Conservation (phyloP, 192 early-diverging fungal species). For the Globomyces pollinis-pini region DNA sequence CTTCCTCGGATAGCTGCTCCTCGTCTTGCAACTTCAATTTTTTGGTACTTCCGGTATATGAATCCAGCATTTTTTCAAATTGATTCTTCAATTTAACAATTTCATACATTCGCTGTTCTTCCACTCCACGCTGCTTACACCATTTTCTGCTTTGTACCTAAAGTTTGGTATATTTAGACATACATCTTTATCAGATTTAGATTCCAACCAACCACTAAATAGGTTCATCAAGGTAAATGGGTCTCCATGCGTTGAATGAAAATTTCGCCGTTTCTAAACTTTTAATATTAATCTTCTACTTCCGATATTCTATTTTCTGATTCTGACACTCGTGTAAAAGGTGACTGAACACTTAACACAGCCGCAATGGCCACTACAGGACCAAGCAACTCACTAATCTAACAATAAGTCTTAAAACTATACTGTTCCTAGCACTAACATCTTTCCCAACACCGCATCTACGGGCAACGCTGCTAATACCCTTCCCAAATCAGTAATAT, state of each 20-base stretch:
- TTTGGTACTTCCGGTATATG: slow-evolving; percentile 17
- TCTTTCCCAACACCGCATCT: slow-evolving; percentile 58
- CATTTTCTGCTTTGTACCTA: slow-evolving; percentile 25
- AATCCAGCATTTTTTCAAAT: slow-evolving; percentile 52
- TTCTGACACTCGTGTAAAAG: slow-evolving; percentile 38
- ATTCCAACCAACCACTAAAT: slow-evolving; percentile 50
- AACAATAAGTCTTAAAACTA: too few species aligned
- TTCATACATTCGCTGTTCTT: slow-evolving; percentile 66
- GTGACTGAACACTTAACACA: slow-evolving; percentile 58
- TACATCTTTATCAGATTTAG: slow-evolving; percentile 39
- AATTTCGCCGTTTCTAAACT: neutral
- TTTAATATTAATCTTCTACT: slow-evolving; percentile 26
- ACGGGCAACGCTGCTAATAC: slow-evolving; percentile 52
- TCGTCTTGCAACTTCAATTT: slow-evolving; percentile 16
- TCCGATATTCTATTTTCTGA: slow-evolving; percentile 39
- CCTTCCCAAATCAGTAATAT: slow-evolving; percentile 43
- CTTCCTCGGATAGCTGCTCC: slow-evolving; percentile 2
- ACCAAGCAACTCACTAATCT: slow-evolving; percentile 43
- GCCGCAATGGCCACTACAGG: slow-evolving; percentile 53
- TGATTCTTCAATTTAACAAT: slow-evolving; percentile 59
- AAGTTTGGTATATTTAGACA: neutral
- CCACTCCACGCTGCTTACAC: slow-evolving; percentile 54
- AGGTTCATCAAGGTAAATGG: slow-evolving; percentile 59
- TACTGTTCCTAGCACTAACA: slow-evolving; percentile 52
- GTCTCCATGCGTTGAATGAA: slow-evolving; percentile 54